phyloP scores from a whole-genome alignment of 192 early-diverging fungal genomes.

The Dispira parvispora region DNA sequence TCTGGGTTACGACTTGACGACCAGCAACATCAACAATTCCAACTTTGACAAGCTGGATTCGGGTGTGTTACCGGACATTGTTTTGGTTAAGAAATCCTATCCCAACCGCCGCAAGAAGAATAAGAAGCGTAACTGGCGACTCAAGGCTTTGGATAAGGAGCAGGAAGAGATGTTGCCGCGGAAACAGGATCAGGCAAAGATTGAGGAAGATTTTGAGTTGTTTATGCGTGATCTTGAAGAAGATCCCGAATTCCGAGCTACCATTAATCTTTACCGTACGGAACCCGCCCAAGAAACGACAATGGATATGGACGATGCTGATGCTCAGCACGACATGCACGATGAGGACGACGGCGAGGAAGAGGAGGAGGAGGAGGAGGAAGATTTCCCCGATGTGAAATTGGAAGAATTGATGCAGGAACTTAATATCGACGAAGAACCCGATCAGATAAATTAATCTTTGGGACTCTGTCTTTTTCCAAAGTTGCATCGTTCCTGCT shows the following conservation, averaged over 20 bases:
- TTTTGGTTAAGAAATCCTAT: slow-evolving; percentile 86
- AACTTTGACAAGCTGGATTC: slow-evolving; percentile 55
- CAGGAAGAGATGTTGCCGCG: slow-evolving; percentile 60
- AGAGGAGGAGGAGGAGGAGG: slow-evolving; percentile 58
- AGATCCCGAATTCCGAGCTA: slow-evolving; percentile 87
- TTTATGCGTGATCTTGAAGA: slow-evolving; percentile 98
- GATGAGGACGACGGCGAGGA: slow-evolving; percentile 29
- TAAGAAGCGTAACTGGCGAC: slow-evolving; percentile 78
- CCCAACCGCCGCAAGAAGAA: slow-evolving; percentile 74
- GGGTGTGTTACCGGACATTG: slow-evolving; percentile 63
- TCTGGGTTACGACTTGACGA: slow-evolving; percentile 75
- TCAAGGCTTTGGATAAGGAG: slow-evolving; percentile 77
- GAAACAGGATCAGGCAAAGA: slow-evolving; percentile 58
- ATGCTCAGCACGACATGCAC: slow-evolving; percentile 19
- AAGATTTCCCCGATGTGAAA: slow-evolving; percentile 84
- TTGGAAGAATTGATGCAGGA: slow-evolving; percentile 90
- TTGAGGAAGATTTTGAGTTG: slow-evolving; percentile 81
- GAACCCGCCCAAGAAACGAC: slow-evolving; percentile 14
- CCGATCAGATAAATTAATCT: slow-evolving; percentile 21
- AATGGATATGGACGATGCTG: slow-evolving; percentile 10
- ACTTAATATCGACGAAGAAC: slow-evolving; percentile 53
- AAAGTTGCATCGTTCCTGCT: too few species aligned
- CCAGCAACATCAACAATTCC: slow-evolving; percentile 83
- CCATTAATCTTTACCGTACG: slow-evolving; percentile 85
- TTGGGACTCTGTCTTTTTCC: background rate